Base-by-base conservation (phyloP, 371 early-diverging fungal species). In the Syncephalastrum monosporum region DNA sequence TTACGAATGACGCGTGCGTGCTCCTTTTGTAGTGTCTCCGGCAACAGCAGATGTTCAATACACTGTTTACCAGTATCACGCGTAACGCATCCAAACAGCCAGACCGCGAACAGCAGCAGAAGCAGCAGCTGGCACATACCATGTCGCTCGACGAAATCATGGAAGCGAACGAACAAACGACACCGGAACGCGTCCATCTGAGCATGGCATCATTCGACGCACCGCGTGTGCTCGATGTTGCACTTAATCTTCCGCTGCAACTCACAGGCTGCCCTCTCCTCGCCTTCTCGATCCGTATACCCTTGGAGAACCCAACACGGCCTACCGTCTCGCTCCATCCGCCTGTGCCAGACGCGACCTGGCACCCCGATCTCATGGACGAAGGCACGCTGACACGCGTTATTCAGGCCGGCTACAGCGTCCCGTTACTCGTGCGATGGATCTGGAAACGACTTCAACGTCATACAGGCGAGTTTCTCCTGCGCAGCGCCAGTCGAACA, bases 21-120 rank as follows among this genome's bases (percentile, higher is more conserved):
- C 17, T 27, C 47, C 19, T 42, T 21, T n/a, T 44, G 5, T 27
- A 69, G 65, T 64, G 63, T 45, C 60, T 76, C 61, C 77, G 84
- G n/a, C 81, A 81, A 50, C 84, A 84, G 59, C 60, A 79, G 51
- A 71, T 76, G 64, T 84, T 81, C 62, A 84, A 84, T 50, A 67
- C 71, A 3, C 56, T 84, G 0, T 82, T 82, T 53, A 72, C 70
- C 52, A 79, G 79, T 49, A 74, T 82, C 49, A 72, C 77, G 27
- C 42, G 46, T 53, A 58, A 61, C 19, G 55, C 68, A 3, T 33
- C 38, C 6, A 56, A 41, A 0, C 42, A 51, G 4, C 47, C 29
- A 15, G 42, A 14, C 7, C 27, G 23, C 29, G 52, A 59, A 23
- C 53, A 55, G 19, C 6, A 21, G 44, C 47, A 14, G 48, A 45